Conservation (phyloP, 345 rosid species). For the Raphanus sativus region DNA sequence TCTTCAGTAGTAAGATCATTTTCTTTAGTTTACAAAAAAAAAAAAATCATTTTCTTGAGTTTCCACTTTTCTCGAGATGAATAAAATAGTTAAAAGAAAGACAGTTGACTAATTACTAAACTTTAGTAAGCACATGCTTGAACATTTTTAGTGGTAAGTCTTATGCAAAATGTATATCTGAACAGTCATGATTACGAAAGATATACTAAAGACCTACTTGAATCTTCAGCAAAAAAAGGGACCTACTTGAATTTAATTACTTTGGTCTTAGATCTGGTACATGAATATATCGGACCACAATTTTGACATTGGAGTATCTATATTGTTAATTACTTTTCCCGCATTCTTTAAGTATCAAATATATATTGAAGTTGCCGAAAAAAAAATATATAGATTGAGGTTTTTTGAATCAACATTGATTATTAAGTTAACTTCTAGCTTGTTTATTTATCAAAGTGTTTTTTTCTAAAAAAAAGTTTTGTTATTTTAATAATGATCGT, state of each 20-base stretch:
- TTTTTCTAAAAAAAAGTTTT: no score
- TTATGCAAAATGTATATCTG: neutral
- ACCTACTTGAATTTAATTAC: neutral
- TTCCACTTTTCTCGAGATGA: neutral
- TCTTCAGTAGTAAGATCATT: neutral
- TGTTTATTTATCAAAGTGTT: no score
- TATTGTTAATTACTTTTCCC: no score
- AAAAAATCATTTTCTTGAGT: neutral
- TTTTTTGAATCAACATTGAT: no score
- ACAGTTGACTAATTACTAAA: neutral
- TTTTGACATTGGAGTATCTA: neutral
- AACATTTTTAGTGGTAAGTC: neutral
- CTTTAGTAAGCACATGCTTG: neutral
- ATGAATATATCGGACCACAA: neutral
- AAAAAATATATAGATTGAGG: no score
- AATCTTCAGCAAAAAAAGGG: neutral
- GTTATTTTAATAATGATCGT: no score
- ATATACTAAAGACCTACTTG: neutral
- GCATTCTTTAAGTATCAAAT: no score
- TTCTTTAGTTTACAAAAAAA: neutral
- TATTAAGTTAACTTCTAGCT: no score
- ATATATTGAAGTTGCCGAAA: no score
- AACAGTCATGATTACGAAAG: neutral
- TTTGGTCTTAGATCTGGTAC: neutral
- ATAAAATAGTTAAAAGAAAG: neutral